These are phyloP conservation scores for Cladosporium velox DNA, from an alignment of 2,329 filamentous ascomycete genomes.

Conservation along the genomic window DNA sequence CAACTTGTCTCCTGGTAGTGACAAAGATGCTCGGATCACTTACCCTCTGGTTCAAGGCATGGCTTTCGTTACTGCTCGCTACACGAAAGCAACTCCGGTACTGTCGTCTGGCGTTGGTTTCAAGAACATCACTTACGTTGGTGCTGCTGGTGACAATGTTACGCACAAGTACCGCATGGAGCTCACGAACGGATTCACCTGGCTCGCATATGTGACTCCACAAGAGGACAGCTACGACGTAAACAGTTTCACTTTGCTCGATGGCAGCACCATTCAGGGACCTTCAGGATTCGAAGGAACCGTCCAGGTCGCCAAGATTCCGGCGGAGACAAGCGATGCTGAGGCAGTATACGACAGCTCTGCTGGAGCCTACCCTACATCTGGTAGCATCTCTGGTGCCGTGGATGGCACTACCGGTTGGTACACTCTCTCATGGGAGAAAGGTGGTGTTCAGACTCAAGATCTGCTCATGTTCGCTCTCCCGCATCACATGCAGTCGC, in stretches of 20 bases:
- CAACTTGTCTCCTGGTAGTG: conserved; percentile 58
- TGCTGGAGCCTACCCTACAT: conserved; percentile 71
- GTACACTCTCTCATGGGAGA: conserved; percentile 75
- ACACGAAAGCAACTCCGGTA: conserved; percentile 67
- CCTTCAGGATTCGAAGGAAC: conserved; percentile 70
- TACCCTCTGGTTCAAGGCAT: conserved; percentile 89
- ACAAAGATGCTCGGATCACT: conserved; percentile 61
- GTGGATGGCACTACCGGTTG: conserved; percentile 61
- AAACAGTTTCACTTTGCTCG: conserved; percentile 64
- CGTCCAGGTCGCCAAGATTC: conserved; percentile 81
- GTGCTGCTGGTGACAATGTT: conserved; percentile 58
- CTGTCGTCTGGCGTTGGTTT: conserved; percentile 77
- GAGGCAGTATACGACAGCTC: conserved; percentile 74
- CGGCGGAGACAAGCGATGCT: conserved; percentile 50
- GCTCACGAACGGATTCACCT: conserved; percentile 69
- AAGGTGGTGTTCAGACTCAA: conserved; percentile 62
- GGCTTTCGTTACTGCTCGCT: conserved; percentile 79
- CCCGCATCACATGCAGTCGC: conserved; percentile 80
- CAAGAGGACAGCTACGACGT: conserved; percentile 57
- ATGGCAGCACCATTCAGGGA: conserved; percentile 66
- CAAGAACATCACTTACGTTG: conserved; percentile 58
- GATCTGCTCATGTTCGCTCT: conserved; percentile 81
- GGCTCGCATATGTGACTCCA: conserved; percentile 77
- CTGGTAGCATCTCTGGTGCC: conserved; percentile 65
- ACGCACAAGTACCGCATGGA: conserved; percentile 75